Evolutionary conservation across 2,329 filamentous ascomycete species (phyloP).

Genomic region (Epichloe glyceriae): DNA sequence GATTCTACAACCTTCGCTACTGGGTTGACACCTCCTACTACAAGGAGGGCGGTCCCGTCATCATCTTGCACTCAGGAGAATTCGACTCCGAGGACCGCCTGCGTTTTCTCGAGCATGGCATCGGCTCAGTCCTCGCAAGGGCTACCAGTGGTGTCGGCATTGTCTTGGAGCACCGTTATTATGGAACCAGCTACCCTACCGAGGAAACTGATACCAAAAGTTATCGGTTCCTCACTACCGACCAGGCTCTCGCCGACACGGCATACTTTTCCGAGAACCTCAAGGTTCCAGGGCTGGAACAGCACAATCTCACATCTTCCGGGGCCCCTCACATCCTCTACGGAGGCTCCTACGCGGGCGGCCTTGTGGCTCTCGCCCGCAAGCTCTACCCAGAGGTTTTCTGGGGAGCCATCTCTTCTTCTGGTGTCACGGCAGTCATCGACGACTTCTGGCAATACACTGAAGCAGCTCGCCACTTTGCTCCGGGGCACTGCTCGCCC

Average conservation of each 20-base stretch:
- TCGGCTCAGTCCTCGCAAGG: slow-evolving; percentile 55
- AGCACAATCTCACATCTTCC: slow-evolving; percentile 51
- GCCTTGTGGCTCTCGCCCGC: slow-evolving; percentile 63
- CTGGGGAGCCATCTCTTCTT: slow-evolving; percentile 68
- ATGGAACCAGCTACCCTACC: slow-evolving; percentile 62
- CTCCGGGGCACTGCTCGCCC: slow-evolving; percentile 47
- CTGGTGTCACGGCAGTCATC: slow-evolving; percentile 65
- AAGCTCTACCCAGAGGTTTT: slow-evolving; percentile 67
- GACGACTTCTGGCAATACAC: slow-evolving; percentile 60
- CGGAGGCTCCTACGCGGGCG: slow-evolving; percentile 73
- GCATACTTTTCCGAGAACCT: slow-evolving; percentile 69
- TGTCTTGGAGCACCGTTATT: slow-evolving; percentile 79
- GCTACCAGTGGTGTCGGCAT: slow-evolving; percentile 65
- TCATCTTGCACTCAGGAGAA: slow-evolving; percentile 65
- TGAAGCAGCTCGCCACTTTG: slow-evolving; percentile 36
- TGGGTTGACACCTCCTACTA: slow-evolving; percentile 75
- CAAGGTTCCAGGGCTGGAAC: slow-evolving; percentile 55
- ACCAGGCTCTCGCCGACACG: slow-evolving; percentile 70
- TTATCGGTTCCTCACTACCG: slow-evolving; percentile 69
- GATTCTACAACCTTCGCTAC: slow-evolving; percentile 58
- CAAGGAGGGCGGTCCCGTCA: slow-evolving; percentile 64
- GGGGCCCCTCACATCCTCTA: slow-evolving; percentile 64
- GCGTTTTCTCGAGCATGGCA: slow-evolving; percentile 63
- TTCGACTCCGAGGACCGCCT: slow-evolving; percentile 49
- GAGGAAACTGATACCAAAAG: slow-evolving; percentile 53